Percentiles rank a stretch among this genome's conserved stretches.
These are phyloP conservation scores for Hypomontagnella submonticulosa DNA, from an alignment of 495 filamentous ascomycete species.

Conservation along the genomic window DNA sequence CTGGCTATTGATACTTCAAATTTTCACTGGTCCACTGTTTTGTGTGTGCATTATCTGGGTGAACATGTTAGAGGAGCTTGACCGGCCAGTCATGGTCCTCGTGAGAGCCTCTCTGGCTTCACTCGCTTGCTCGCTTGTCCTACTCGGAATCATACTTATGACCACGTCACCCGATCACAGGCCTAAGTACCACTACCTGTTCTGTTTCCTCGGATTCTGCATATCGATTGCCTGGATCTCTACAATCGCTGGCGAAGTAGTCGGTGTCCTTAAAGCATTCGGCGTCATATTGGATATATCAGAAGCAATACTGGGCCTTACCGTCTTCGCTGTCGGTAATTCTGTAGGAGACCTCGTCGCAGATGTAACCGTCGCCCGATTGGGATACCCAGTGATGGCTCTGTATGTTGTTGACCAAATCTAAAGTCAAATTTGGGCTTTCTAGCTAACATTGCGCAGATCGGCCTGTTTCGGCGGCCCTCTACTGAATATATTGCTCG, in stretches of 20 bases:
- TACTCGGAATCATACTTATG: constrained; percentile 70
- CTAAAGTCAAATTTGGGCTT: not conserved
- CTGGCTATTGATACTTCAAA: constrained; percentile 86
- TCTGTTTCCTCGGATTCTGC: constrained; percentile 90
- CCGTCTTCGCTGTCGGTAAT: constrained; percentile 96
- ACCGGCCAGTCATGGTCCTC: constrained; percentile 55
- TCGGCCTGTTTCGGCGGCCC: constrained; percentile 96
- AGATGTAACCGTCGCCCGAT: constrained; percentile 89
- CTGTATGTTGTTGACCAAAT: constrained; percentile 59
- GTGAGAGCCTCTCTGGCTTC: constrained; percentile 73
- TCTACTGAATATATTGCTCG: constrained; percentile 96
- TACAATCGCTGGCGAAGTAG: constrained; percentile 95
- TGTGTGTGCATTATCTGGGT: constrained; percentile 81
- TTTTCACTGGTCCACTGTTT: constrained; percentile 89
- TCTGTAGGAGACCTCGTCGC: constrained; percentile 94
- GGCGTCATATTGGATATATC: constrained; percentile 93
- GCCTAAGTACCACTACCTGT: constrained; percentile 74
- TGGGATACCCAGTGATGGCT: constrained; percentile 98
- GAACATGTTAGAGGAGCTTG: constrained; percentile 66
- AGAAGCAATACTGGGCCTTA: constrained; percentile 95
- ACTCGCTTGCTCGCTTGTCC: constrained; percentile 73
- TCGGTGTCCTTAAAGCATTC: constrained; percentile 91
- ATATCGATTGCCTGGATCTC: constrained; percentile 96
- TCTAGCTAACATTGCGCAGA: constrained; percentile 47
- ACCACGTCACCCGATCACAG: constrained; percentile 68